Base-by-base conservation (phyloP, 2,329 filamentous ascomycete species). In the Xylaria hypoxylon region DNA sequence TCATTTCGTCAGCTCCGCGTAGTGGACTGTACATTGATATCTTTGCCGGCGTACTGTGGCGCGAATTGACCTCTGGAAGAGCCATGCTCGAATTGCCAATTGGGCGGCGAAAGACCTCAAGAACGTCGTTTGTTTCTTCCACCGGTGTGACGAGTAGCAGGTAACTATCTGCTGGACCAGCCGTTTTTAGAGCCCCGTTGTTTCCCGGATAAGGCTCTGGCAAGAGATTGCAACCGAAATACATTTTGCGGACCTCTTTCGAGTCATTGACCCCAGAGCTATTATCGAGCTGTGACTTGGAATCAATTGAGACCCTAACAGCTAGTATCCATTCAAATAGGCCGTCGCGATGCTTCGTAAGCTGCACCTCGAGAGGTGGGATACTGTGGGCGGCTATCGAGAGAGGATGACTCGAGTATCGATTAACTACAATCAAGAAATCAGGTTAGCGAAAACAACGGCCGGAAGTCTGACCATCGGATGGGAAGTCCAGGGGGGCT, bases 161-260 rank as follows among this genome's bases (percentile, higher is more conserved):
- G 72, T 83, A 85, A 24, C 75, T 78, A 75, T 81, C 75, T 78
- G 79, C 76, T 52, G 70, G 64, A 63, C 67, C 60, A 51, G 71
- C 66, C 42, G 73, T 65, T 50, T 71, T 65, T n/a, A 68, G 62
- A 33, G 68, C 51, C 38, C 71, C 64, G n/a, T 71, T 71, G 45
- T 71, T 71, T 22, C 72, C 68, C 15, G 71, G 69, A 55, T 76
- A 71, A 58, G 75, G 74, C 67, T 79, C 79, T 52, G 78, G 78
- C 65, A 88, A 72, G 62, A 88, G 75, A 71, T 86, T 88, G 78
- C 85, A 87, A 63, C 85, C 86, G 70, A 85, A 83, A 67, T 77
- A 83, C 19, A 83, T 73, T 69, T 77, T 79, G 59, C 71, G 76
- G 28, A 56, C 24, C 17, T 68, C 50, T 42, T 59, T 57, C 48